phyloP scores from a whole-genome alignment of 805 yeast genomes.

The Cyberlindnera subsufficiens region DNA sequence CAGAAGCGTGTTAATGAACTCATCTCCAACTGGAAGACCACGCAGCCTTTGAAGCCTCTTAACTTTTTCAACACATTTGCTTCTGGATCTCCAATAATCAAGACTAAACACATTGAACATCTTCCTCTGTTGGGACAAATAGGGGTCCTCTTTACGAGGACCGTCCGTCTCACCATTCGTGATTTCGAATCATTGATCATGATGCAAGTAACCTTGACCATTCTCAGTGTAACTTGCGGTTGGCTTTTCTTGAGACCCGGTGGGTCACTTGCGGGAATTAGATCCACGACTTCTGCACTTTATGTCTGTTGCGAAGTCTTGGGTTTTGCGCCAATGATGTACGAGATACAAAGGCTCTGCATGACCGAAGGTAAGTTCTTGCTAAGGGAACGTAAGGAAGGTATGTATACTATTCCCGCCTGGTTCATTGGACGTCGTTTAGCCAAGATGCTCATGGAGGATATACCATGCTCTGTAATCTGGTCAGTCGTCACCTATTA shows the following conservation, averaged over 20 bases:
- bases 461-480: slow-evolving; percentile 52
- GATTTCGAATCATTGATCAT: slow-evolving; percentile 45
- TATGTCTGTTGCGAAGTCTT: slow-evolving; percentile 50
- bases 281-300: slow-evolving; percentile 49
- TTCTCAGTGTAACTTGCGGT: slow-evolving; percentile 59
- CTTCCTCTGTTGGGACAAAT: slow-evolving; percentile 38
- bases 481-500: slow-evolving; percentile 63
- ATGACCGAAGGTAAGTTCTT: slow-evolving; percentile 46
- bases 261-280: slow-evolving; percentile 53
- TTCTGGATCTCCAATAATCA: slow-evolving; percentile 9
- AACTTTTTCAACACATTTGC: slow-evolving; percentile 8
- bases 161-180: slow-evolving; percentile 39
- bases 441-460: slow-evolving; percentile 64
- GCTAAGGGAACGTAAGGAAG: slow-evolving; percentile 35
- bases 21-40: slow-evolving; percentile 10
- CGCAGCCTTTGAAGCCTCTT: slow-evolving; percentile 2
- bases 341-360: slow-evolving; percentile 55
- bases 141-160: slow-evolving; percentile 40
- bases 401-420: slow-evolving; percentile 14
- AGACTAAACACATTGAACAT: slow-evolving; percentile 5
- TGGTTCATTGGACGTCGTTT: slow-evolving; percentile 40
- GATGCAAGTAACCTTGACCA: slow-evolving; percentile 36
- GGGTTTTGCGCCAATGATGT: slow-evolving; percentile 48
- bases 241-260: slow-evolving; percentile 72
- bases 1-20: slow-evolving; percentile 25